Percentiles rank a stretch among this genome's conserved stretches.
Conservation (phyloP, 2,329 filamentous ascomycete genomes). For the Cyphellophora attinorum region DNA sequence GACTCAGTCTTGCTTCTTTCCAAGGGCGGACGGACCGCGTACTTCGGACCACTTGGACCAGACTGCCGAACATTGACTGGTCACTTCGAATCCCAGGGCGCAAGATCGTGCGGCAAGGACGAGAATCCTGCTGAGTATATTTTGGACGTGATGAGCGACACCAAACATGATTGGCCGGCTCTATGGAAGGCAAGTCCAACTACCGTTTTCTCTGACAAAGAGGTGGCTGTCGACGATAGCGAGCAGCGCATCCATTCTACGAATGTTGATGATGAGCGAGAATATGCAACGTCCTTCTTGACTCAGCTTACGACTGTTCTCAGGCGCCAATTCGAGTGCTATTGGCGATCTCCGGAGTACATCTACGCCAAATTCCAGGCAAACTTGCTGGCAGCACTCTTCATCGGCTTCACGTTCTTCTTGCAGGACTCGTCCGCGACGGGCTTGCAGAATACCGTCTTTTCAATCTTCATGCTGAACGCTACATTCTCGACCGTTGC, state of each 20-base stretch:
- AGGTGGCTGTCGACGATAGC: constrained; percentile 51
- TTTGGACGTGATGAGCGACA: constrained; percentile 45
- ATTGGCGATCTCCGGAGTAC: constrained; percentile 60
- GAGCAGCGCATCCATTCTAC: constrained; percentile 37
- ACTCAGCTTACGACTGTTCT: constrained; percentile 57
- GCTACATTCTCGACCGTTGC: constrained; percentile 61
- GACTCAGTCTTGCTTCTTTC: constrained; percentile 72
- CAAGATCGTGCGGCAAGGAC: constrained; percentile 46
- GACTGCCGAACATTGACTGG: constrained; percentile 61
- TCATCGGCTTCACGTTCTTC: constrained; percentile 54
- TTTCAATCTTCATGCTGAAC: constrained; percentile 67
- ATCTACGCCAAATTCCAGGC: constrained; percentile 54
- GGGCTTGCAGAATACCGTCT: constrained; percentile 62
- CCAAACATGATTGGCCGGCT: constrained; percentile 53
- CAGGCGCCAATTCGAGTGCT: constrained; percentile 54
- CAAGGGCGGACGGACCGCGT: constrained; percentile 69
- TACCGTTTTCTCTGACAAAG: constrained; percentile 37
- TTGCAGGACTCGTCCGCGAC: constrained; percentile 47
- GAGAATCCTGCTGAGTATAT: constrained; percentile 45
- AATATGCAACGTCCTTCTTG: constrained; percentile 56
- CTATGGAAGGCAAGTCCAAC: constrained; percentile 51
- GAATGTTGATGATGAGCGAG: constrained; percentile 35
- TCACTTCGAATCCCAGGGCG: constrained; percentile 47
- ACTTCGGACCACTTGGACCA: constrained; percentile 76
- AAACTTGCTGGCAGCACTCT: constrained; percentile 40